Base-by-base conservation (phyloP, 345 rosid species). In the Salix caprea region DNA sequence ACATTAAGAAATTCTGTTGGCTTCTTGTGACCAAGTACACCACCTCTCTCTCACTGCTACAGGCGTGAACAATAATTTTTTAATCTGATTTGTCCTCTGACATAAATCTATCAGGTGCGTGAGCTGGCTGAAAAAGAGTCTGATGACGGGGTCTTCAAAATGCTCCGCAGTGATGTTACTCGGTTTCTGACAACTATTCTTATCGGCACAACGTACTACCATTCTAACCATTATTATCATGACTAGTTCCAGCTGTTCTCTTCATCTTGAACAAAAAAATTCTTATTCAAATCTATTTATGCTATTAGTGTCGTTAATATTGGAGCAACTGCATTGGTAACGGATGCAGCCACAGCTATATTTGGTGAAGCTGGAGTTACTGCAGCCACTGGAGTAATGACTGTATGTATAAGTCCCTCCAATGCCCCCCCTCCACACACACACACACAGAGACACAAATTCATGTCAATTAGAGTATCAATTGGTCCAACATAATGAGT, bases 281-380 rank as follows among this genome's bases (percentile, higher is more conserved):
- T 88, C 87, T 80, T 84, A 62, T 76, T 56, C 77, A 71, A 71
- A 77, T 84, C 62, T 79, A 36, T 86, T 81, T 83, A 70, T 78
- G 78, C 74, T 32, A 74, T 73, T 73, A 93, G 99, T 77, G 98
- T 96, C 82, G 98, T 89, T 56, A 96, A 96, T 83, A 96, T 96
- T 83, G 99, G 95, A 86, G 98, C 99, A 77, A 96, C 99, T 83
- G 99, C 98, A 76, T 84, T 96, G 73, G 99, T 94, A 81, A 96
- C 99, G 7, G 97, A 96, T 54, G 98, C 99, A 60, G 99, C 99
- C 77, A 96, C 99, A 46, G 88, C 98, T 73, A 88, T 96, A 79
- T 96, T 93, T 90, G 99, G 99, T 75, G 99, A 93, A 89, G 99
- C 99, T 80, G 99, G 99, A 84, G 94, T 96, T 84, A 94, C 88